Base-by-base conservation (phyloP, 129 eudicot species). In the Pseudognaphalium luteoalbum region DNA sequence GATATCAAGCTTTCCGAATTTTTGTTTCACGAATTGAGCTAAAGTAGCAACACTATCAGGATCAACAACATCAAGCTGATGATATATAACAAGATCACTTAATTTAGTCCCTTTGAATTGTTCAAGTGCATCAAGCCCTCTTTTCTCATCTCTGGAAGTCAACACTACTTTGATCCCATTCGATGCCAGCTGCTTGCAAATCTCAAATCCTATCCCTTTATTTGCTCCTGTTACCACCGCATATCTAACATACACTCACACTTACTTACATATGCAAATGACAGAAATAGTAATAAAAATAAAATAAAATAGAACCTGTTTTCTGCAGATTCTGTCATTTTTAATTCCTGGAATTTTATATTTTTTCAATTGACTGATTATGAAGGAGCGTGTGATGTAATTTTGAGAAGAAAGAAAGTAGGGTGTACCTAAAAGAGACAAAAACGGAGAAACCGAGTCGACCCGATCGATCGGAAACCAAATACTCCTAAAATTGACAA, bases 1-100 rank as follows among this genome's bases (percentile, higher is more conserved):
- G 44, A 91, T 91, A 86, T 91, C 97, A 80, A 91, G 94, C 69
- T 81, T 91, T 16, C 95, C 92, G 42, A 85, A 88, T 25, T 83
- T 72, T 28, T 76, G 15, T 32, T 85, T 68, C 75, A 91, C 73
- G 58, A 86, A 91, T 33, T 77, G 77, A 61, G 90, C 90, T 66
- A 91, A 82, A 63, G 90, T 67, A 67, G 81, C 76, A 51, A 88
- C 59, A 67, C 92, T 88, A 1, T 74, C 51, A 34, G 87, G 72
- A 75, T 91, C 92, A 44, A 72, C 73, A 20, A 88, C 93, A 80
- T 90, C 91, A 60, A 90, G 91, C 67, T 86, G 85, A 78, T 86
- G 93, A 77, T 86, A 88, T 12, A 58, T 15, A 19, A 87, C 80
- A 68, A 37, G 20, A 84, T 86, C 86, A 58, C 85, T 71, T 21